These are phyloP conservation scores for Haematococcus sp. DNA, from an alignment of 139 green algal species.

Conservation along the genomic window DNA sequence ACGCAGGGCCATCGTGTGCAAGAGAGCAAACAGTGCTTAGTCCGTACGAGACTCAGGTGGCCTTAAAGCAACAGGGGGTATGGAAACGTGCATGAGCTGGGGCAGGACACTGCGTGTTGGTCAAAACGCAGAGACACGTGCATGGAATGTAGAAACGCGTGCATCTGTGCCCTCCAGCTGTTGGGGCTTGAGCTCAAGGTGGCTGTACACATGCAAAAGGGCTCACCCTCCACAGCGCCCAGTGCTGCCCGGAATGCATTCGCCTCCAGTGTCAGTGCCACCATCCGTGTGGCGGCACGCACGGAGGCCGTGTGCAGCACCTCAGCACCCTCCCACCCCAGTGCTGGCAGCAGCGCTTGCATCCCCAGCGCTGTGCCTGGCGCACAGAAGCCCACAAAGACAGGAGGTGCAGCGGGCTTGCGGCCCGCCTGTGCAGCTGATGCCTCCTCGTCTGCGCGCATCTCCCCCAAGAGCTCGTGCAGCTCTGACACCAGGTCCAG, in stretches of 20 bases:
- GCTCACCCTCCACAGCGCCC: neutral
- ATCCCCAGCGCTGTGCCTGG: neutral
- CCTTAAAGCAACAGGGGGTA: too few species aligned
- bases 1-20: too few species aligned
- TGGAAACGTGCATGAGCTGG: too few species aligned
- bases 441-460: neutral
- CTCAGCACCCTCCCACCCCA: neutral
- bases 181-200: too few species aligned
- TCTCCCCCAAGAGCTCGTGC: neutral
- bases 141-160: too few species aligned
- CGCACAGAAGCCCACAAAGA: constrained; percentile 3
- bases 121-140: too few species aligned
- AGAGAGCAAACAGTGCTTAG: too few species aligned
- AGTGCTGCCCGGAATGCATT: neutral
- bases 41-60: too few species aligned
- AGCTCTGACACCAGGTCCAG: constrained; percentile 1
- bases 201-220: too few species aligned
- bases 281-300: neutral
- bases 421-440: neutral
- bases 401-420: neutral
- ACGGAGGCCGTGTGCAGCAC: neutral
- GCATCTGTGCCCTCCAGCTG: too few species aligned
- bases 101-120: too few species aligned
- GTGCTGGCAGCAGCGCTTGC: neutral
- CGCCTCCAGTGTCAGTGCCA: neutral